A percentile compares a stretch with the other conserved stretches of the same genome.
Evolutionary conservation across 768 basidiomycete species (phyloP).

Genomic region (Suillus weaverae): DNA sequence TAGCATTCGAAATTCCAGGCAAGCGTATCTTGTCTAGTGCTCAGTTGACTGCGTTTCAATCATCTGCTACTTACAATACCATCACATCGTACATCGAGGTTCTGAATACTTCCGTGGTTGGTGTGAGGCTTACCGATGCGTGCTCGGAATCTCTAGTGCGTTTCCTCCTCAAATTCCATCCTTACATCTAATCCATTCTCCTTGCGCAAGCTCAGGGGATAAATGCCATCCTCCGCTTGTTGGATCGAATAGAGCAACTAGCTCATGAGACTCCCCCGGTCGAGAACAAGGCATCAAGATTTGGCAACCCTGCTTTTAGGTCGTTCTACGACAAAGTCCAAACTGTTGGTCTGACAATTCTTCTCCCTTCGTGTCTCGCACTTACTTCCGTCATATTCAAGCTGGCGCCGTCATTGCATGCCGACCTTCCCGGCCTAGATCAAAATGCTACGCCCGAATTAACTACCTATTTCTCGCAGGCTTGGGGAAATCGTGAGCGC

Average conservation of each 20-base stretch:
- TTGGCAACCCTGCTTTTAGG: conserved; percentile 96
- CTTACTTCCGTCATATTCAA: conserved; percentile 25
- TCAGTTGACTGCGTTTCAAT: conserved; percentile 82
- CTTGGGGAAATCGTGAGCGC: conserved; percentile 89
- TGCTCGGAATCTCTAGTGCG: conserved; percentile 62
- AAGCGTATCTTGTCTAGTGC: conserved; percentile 76
- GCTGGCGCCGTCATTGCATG: conserved; percentile 60
- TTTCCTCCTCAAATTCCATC: conserved; percentile 12
- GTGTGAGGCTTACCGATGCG: conserved; percentile 71
- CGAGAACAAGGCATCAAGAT: conserved; percentile 87
- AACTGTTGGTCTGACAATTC: conserved; percentile 46
- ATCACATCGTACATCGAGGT: conserved; percentile 70
- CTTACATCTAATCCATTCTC: conserved; percentile 7
- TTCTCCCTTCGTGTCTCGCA: neutral
- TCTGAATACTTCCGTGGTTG: conserved; percentile 74
- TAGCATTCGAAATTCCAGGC: conserved; percentile 50
- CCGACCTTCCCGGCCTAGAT: conserved; percentile 55
- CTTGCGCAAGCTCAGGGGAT: conserved; percentile 52
- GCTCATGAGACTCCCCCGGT: conserved; percentile 78
- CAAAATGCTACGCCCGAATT: conserved; percentile 64
- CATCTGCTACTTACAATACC: conserved; percentile 65
- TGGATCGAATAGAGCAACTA: conserved; percentile 66
- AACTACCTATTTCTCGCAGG: conserved; percentile 76
- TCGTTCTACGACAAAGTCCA: conserved; percentile 83
- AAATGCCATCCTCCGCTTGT: conserved; percentile 55